Evolutionary conservation across 441 rosid genomes (phyloP), one percentile per base, ranked within the genome.

Genomic region (Corymbia citriodora): DNA sequence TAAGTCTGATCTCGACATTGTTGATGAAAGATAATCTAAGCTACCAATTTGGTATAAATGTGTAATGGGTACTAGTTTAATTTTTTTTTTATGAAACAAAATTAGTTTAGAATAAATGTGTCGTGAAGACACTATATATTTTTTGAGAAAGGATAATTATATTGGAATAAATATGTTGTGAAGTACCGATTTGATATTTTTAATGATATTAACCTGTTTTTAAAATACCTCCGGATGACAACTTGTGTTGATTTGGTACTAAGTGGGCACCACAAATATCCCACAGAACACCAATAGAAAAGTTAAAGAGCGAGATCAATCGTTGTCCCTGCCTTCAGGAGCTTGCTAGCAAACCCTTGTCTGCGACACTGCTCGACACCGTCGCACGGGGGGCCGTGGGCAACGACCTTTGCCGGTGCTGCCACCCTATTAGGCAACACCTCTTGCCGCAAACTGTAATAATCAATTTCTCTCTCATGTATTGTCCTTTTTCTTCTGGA

Each of bases 51-150:
- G 40, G 36, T 36, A 10, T 15, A 0, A 65, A n/a, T 15, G 31
- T 7, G 8, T n/a, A n/a, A 65, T n/a, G 21, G 0, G 2, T n/a
- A n/a, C 2, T 2, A 16, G 10, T n/a, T 65, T 65, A 19, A n/a
- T 65, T 65, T 31, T 31, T 65, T 31, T 31, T 31, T n/a, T 1
- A 65, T 65, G 2, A 9, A 65, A 31, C 9, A 65, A 65, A 65
- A 65, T 16, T 65, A 16, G 21, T n/a, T 65, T 16, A 15, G 6
- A 65, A 65, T 0, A 16, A 8, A 65, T n/a, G 40, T n/a, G 4
- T n/a, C 1, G 0, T n/a, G 11, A 0, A 8, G 0, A 27, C 31
- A 15, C 31, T n/a, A 7, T 16, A 2, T 65, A n/a, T 65, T 3
- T n/a, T 31, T 15, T 65, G 74, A 19, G 7, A 59, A 59, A 59